Conservation (phyloP, 2,329 filamentous ascomycete genomes). For the Beauveria brongniartii region DNA sequence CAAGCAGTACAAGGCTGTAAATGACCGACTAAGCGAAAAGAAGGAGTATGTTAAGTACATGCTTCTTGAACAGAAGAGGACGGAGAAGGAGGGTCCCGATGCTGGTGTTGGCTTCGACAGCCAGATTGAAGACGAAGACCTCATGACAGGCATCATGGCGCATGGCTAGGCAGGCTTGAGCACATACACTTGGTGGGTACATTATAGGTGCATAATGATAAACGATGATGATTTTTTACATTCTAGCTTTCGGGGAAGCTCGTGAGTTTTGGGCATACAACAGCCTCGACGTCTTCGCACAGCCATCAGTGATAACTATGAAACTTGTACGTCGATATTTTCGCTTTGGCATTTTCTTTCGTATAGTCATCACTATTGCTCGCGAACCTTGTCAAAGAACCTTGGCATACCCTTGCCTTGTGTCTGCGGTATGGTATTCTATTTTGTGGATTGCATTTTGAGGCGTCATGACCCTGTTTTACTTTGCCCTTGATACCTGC, state of each 20-base stretch:
- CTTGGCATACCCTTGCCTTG: neutral
- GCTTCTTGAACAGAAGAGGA: conserved; percentile 36
- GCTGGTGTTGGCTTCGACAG: conserved; percentile 34
- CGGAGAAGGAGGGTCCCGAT: conserved; percentile 34
- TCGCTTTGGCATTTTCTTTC: neutral
- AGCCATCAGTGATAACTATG: too few species aligned
- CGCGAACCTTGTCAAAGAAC: neutral
- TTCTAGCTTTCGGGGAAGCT: neutral
- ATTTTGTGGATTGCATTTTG: too few species aligned
- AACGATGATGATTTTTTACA: neutral
- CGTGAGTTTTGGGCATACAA: neutral
- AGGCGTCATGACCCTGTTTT: neutral
- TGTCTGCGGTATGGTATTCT: neutral
- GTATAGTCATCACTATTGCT: neutral
- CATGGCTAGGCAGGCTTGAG: conserved; percentile 8
- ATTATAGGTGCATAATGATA: conserved; percentile 1
- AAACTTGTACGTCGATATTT: too few species aligned
- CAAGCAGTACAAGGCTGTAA: conserved; percentile 41
- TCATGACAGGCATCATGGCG: conserved; percentile 42
- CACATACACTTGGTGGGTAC: neutral
- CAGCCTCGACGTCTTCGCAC: too few species aligned
- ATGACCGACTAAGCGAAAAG: conserved; percentile 45
- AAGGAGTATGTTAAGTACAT: conserved; percentile 47
- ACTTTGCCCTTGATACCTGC: too few species aligned
- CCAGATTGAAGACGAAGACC: conserved; percentile 50